These are phyloP conservation scores for Geotrichum australiense DNA, from an alignment of 1,139 yeast species.

Conservation along the genomic window DNA sequence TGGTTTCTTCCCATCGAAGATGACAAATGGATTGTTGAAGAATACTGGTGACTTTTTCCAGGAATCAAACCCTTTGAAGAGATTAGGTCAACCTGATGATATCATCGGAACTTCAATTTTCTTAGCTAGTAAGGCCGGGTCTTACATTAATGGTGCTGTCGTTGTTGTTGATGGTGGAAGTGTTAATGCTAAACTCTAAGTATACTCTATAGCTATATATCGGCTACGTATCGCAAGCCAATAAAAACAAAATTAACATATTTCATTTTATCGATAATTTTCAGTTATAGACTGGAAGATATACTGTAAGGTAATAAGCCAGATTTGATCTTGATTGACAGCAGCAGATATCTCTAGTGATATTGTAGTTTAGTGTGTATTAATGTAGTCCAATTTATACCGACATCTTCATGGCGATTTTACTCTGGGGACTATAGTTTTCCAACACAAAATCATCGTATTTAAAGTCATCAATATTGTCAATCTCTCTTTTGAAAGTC, in stretches of 20 bases:
- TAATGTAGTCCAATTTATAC: too few species aligned
- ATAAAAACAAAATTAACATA: background rate
- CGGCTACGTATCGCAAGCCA: too few species aligned
- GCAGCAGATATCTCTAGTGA: background rate
- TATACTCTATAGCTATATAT: too few species aligned
- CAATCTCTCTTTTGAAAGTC: constrained; percentile 57
- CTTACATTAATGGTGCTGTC: constrained; percentile 63
- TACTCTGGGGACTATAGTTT: constrained; percentile 73
- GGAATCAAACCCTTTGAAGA: constrained; percentile 49
- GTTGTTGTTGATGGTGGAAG: constrained; percentile 72
- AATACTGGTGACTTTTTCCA: constrained; percentile 42
- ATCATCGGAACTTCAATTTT: constrained; percentile 53
- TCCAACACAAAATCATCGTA: constrained; percentile 78
- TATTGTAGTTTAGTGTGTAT: too few species aligned
- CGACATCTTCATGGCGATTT: constrained; percentile 82
- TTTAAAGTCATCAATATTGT: constrained; percentile 75
- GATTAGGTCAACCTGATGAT: constrained; percentile 61
- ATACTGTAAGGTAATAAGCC: background rate
- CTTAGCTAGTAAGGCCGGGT: constrained; percentile 51
- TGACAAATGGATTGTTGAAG: constrained; percentile 61
- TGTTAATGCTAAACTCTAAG: constrained; percentile 27
- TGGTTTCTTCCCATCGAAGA: constrained; percentile 72
- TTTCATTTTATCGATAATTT: background rate
- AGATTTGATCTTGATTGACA: background rate
- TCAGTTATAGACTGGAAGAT: background rate